A percentile compares a stretch with the other conserved stretches of the same genome.
phyloP scores from a whole-genome alignment of 177 flowering plant genomes.

The Vitis hybrid region DNA sequence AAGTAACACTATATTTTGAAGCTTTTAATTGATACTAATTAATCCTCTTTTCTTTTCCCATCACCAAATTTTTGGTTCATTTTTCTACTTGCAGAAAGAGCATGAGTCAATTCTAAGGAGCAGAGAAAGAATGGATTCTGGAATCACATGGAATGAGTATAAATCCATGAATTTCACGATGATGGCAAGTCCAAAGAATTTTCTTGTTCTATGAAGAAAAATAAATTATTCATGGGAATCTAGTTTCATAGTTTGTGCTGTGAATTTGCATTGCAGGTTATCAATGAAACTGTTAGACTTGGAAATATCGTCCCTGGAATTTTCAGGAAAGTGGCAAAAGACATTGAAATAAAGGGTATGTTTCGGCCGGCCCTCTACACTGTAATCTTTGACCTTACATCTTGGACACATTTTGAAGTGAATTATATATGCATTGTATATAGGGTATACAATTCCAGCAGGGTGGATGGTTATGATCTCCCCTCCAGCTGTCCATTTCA shows the following conservation, averaged over 20 bases:
- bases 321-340: slow-evolving; percentile 70
- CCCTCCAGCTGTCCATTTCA: slow-evolving; percentile 94
- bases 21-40: background rate
- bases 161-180: slow-evolving; percentile 86
- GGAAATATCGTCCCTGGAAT: slow-evolving; percentile 91
- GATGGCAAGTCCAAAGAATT: background rate
- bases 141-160: slow-evolving; percentile 84
- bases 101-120: slow-evolving; percentile 62
- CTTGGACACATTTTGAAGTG: background rate
- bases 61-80: background rate
- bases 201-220: too few relatives aligned
- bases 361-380: background rate
- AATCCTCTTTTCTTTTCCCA: background rate
- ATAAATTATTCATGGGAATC: too few relatives aligned
- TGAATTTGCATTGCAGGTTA: slow-evolving; percentile 47
- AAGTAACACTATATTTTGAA: slow-evolving; percentile 1
- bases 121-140: slow-evolving; percentile 54
- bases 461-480: slow-evolving; percentile 95
- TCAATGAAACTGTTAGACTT: slow-evolving; percentile 85
- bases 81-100: slow-evolving; percentile 59
- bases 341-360: slow-evolving; percentile 71
- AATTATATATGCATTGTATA: slow-evolving; percentile 10
- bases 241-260: background rate
- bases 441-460: slow-evolving; percentile 88
- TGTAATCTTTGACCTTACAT: background rate